Evolutionary conservation across 2,329 filamentous ascomycete genomes (phyloP).

Genomic region (Nothopassalora personata): DNA sequence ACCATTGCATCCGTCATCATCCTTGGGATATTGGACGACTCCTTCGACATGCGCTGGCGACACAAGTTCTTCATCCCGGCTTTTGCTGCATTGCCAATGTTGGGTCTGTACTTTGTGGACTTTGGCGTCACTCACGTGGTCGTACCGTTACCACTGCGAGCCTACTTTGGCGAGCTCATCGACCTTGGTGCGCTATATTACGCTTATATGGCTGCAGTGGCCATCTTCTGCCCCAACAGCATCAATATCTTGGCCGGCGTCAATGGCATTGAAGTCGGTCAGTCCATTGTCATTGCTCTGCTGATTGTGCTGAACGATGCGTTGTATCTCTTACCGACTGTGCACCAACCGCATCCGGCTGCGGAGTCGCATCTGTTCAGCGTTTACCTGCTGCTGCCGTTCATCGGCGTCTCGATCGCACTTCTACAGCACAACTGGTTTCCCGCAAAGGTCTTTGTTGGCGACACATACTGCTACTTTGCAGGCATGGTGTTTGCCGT

Average conservation of each 20-base stretch:
- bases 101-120: slow-evolving; percentile 97
- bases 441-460: slow-evolving; percentile 89
- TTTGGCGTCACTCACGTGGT: slow-evolving; percentile 96
- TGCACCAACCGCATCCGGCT: slow-evolving; percentile 79
- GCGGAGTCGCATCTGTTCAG: slow-evolving; percentile 96
- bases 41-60: slow-evolving; percentile 97
- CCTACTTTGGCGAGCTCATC: slow-evolving; percentile 77
- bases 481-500: slow-evolving; percentile 98
- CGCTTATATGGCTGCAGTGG: slow-evolving; percentile 89
- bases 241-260: slow-evolving; percentile 99
- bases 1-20: slow-evolving; percentile 87
- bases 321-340: slow-evolving; percentile 65
- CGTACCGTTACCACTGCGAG: slow-evolving; percentile 76
- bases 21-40: slow-evolving; percentile 88
- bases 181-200: slow-evolving; percentile 78
- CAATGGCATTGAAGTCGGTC: slow-evolving; percentile 93
- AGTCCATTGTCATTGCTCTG: slow-evolving; percentile 83
- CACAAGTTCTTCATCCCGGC: slow-evolving; percentile 98
- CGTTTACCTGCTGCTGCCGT: slow-evolving; percentile 87
- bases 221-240: slow-evolving; percentile 96
- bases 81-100: slow-evolving; percentile 84
- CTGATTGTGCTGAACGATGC: slow-evolving; percentile 81
- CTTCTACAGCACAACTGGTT: slow-evolving; percentile 93
- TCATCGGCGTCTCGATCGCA: slow-evolving; percentile 85
- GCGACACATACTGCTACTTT: slow-evolving; percentile 99